These are phyloP conservation scores for Serendipita sp. DNA, from an alignment of 768 basidiomycete genomes.

Conservation along the genomic window DNA sequence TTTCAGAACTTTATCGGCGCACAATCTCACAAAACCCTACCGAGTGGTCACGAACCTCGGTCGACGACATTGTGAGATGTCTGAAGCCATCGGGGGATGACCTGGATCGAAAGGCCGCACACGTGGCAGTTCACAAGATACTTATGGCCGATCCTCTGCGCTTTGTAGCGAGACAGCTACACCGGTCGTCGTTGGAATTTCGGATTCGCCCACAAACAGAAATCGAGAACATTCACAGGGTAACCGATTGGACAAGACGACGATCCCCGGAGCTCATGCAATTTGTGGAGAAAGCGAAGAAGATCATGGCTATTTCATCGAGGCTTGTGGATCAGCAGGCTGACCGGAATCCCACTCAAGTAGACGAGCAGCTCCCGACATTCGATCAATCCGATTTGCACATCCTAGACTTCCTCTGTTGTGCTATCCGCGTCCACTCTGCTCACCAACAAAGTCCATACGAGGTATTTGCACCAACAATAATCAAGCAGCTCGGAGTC, in stretches of 20 bases:
- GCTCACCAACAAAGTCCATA: conserved; percentile 50
- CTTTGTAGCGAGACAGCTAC: conserved; percentile 37
- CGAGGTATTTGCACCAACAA: conserved; percentile 28
- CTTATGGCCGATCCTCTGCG: conserved; percentile 37
- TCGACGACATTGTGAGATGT: conserved; percentile 33
- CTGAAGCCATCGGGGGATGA: conserved; percentile 25
- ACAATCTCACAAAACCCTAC: conserved; percentile 30
- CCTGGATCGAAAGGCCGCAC: conserved; percentile 25
- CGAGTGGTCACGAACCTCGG: conserved; percentile 40
- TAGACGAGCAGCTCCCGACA: conserved; percentile 16
- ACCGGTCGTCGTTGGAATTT: conserved; percentile 36
- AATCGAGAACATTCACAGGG: conserved; percentile 31
- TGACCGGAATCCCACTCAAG: conserved; percentile 18
- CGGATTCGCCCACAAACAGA: conserved; percentile 46
- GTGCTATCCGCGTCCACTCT: conserved; percentile 33
- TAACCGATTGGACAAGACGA: conserved; percentile 32
- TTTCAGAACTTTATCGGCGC: conserved; percentile 26
- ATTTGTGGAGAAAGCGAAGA: conserved; percentile 37
- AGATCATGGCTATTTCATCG: conserved; percentile 24
- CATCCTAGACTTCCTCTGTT: conserved; percentile 43
- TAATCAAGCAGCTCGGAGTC: conserved; percentile 41
- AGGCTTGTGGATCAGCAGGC: conserved; percentile 19
- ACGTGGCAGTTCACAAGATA: conserved; percentile 41
- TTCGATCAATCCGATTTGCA: conserved; percentile 39
- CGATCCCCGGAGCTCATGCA: conserved; percentile 25